Base-by-base conservation (phyloP, 495 filamentous ascomycete genomes). In the Paragyromitra xinjiangensis region DNA sequence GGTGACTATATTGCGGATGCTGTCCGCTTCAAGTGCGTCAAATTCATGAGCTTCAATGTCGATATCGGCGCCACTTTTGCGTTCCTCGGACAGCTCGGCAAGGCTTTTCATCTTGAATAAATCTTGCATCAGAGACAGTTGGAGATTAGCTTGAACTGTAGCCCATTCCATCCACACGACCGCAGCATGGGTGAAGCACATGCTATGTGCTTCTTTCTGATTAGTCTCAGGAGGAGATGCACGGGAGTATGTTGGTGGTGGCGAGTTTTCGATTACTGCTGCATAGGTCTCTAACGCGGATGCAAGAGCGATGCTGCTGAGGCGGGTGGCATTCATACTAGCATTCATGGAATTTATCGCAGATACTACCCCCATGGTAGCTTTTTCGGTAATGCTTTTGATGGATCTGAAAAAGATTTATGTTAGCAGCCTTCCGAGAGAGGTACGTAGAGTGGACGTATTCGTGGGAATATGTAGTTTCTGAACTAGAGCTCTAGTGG, bases 91-190 rank as follows among this genome's bases (percentile, higher is more conserved):
- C 11, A 22, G 1, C 7, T 71, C 58, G 16, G 64, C 40, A 29
- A 75, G 64, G 2, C 22, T 69, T 22, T 75, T 75, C 12, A 75
- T 42, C 42, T 69, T 69, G 22, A 61, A 75, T 22, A 75, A 53
- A 19, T 69, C 64, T n/a, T 75, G 64, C 53, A 75, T 75, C 8
- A 75, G 44, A 4, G 51, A 61, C 9, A 75, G 53, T 29, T 75
- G 71, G 3, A 69, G 42, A n/a, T 69, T 75, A n/a, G 71, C 71
- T n/a, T 75, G 71, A 19, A 75, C 29, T 4, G 64, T 61, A 6
- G 71, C 71, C 71, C 71, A 75, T 59, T 75, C 71, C 71, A 75
- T 75, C 64, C 64, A 75, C 19, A 75, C 69, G 7, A 75, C 71
- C 19, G 71, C 71, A 19, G 71, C 55, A 59, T 75, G 71, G 4